Evolutionary conservation across 805 yeast species (phyloP).

Genomic region (Kluyveromyces nonfermentans): DNA sequence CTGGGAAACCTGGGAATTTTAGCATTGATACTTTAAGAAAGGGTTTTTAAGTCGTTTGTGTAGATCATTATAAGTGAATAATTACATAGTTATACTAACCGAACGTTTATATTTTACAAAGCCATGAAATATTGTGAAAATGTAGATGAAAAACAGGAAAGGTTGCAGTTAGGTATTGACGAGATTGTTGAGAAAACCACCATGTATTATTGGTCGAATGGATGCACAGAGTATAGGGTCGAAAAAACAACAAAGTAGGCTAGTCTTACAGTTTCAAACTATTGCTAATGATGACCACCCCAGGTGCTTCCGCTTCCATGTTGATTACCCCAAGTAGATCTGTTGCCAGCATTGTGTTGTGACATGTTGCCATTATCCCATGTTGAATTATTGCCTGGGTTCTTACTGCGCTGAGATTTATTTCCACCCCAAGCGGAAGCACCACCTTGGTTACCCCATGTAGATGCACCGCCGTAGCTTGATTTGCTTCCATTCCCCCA

Average conservation of each 20-base stretch:
- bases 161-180: not conserved
- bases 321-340: conserved; percentile 36
- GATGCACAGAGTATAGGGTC: not conserved
- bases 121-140: not conserved
- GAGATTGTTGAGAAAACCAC: not conserved
- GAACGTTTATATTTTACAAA: not conserved
- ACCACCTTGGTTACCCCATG: conserved; percentile 35
- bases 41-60: not conserved
- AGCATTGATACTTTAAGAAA: too few species aligned
- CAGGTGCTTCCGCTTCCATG: conserved; percentile 27
- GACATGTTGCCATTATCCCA: conserved; percentile 28
- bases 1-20: too few species aligned
- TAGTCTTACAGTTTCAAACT: not conserved
- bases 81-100: not conserved
- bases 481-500: conserved; percentile 35
- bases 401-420: conserved; percentile 9
- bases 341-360: conserved; percentile 29
- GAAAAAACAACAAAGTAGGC: not conserved
- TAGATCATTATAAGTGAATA: not conserved
- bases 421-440: conserved; percentile 36
- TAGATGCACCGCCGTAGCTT: conserved; percentile 34
- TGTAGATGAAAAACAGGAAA: not conserved
- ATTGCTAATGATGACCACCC: conserved; percentile 21
- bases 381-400: conserved; percentile 20
- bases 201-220: not conserved